Base-by-base conservation (phyloP, 2,329 filamentous ascomycete species). In the Aspergillus fumigatus region DNA sequence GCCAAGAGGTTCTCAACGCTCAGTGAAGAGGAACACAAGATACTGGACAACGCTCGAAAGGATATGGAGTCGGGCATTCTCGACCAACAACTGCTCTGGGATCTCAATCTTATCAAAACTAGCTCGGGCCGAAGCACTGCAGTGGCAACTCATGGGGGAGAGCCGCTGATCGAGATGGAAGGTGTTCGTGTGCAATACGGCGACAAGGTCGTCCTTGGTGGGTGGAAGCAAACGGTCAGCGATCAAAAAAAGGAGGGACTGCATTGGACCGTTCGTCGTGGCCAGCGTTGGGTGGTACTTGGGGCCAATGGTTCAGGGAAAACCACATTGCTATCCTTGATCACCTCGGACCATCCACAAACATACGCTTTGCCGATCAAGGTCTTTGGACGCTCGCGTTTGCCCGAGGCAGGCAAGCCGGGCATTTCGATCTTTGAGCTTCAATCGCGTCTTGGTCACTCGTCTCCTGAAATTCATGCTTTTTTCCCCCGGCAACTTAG, bases 311-410 rank as follows among this genome's bases (percentile, higher is more conserved):
- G 83, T 11, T 96, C 91, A 0, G 94, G 94, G 19, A 99, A 99
- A 78, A 99, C 94, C 0, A 99, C 94, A 0, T 82, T 99, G 41
- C 83, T 97, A 27, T 94, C 92, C 4, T 81, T 99, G 5, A 89
- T 99, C 57, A 95, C 90, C 58, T 97, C 93, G 1, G 94, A 99
- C 68, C 94, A 99, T 66, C 94, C 94, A 0, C 93, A 97, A 73
- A 87, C 92, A 0, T 99, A 97, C 72, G 90, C 90, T 0, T 84
- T 92, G 25, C 92, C 93, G 0, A 88, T 99, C 59, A 88, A 84
- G 64, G 80, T 97, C 14, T 97, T 99, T 70, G 91, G 92, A 0
- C 85, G 86, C 23, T 88, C 88, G 54, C 85, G 94, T 21, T 80
- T 97, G 0, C 92, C 93, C 0, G 84, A 88, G 54, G 82, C 84